A percentile compares a stretch with the other conserved stretches of the same genome.
phyloP scores from a whole-genome alignment of 768 basidiomycete genomes.

The Amanita muscaria region DNA sequence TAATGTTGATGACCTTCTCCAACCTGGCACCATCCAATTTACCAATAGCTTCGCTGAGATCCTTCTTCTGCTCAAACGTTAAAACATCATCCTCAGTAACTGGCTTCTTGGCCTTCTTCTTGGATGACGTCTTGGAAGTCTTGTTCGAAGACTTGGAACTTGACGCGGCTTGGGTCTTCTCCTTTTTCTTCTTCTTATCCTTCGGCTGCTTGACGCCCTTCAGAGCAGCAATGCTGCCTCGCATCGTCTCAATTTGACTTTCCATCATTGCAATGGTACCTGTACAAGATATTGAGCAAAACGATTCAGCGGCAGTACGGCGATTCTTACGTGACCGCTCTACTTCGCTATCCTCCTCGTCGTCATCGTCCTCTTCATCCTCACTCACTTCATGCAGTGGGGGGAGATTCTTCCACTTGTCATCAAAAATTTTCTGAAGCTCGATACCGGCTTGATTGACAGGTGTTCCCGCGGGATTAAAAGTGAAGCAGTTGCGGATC shows the following conservation, averaged over 20 bases:
- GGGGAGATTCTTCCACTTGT: conserved; percentile 82
- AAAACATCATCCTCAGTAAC: conserved; percentile 73
- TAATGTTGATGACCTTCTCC: conserved; percentile 89
- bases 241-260: conserved; percentile 71
- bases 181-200: conserved; percentile 69
- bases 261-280: conserved; percentile 74
- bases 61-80: conserved; percentile 96
- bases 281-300: conserved; percentile 17
- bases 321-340: conserved; percentile 57
- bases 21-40: conserved; percentile 76
- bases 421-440: conserved; percentile 82
- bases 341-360: conserved; percentile 61
- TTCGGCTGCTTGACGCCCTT: conserved; percentile 47
- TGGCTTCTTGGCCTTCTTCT: conserved; percentile 62
- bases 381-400: conserved; percentile 47
- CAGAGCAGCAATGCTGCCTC: conserved; percentile 54
- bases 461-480: conserved; percentile 82
- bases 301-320: conserved; percentile 10
- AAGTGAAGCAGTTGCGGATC: conserved; percentile 88
- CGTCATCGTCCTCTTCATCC: conserved; percentile 59
- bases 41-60: conserved; percentile 89
- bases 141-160: conserved; percentile 54
- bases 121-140: conserved; percentile 34
- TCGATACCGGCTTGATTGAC: conserved; percentile 84
- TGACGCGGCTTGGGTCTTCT: conserved; percentile 48